phyloP scores from a whole-genome alignment of 495 filamentous ascomycete species.

The Letharia columbiana region DNA sequence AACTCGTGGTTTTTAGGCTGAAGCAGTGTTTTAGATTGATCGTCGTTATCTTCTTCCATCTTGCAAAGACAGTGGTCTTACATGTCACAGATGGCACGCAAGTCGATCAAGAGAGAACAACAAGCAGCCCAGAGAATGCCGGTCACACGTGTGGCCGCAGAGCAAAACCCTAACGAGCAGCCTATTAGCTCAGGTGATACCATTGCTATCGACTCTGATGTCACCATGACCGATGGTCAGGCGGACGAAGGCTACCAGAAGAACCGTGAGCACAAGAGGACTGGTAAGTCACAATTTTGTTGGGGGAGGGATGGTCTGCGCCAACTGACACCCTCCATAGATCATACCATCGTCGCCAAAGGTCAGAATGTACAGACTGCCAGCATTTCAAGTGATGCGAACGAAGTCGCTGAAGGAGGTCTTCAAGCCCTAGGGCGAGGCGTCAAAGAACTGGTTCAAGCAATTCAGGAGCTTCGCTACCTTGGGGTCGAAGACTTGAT shows the following conservation, averaged over 20 bases:
- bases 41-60: no score
- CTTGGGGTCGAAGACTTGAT: conserved; percentile 46
- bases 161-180: background rate
- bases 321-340: no score
- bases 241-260: background rate
- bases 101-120: conserved; percentile 8
- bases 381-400: no score
- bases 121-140: background rate
- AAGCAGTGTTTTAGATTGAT: no score
- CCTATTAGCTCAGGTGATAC: conserved; percentile 16
- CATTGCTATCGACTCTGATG: conserved; percentile 8
- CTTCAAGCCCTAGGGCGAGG: conserved; percentile 33
- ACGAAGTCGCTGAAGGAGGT: background rate
- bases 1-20: no score
- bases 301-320: no score
- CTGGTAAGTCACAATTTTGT: background rate
- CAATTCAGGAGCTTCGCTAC: conserved; percentile 40
- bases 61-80: no score
- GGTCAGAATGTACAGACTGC: no score
- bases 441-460: conserved; percentile 38
- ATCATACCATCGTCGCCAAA: no score
- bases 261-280: background rate
- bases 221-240: conserved; percentile 1
- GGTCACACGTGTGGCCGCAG: background rate
- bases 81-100: conserved; percentile 12